A percentile compares a stretch with the other conserved stretches of the same genome.
Conservation (phyloP, 768 basidiomycete genomes). For the Hericium coralloides region DNA sequence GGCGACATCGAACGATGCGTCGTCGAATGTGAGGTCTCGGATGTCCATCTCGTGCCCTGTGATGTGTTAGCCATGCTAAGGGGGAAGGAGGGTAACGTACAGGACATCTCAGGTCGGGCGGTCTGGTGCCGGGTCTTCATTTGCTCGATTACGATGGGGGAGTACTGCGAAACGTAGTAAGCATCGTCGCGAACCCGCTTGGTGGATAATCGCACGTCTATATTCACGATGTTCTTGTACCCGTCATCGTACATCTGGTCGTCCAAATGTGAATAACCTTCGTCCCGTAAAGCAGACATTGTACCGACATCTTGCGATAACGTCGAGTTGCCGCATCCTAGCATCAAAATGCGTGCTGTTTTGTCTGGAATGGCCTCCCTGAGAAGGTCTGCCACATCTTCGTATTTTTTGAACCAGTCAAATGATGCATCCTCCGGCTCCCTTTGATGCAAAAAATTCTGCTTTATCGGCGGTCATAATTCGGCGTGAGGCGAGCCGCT, state of each 20-base stretch:
- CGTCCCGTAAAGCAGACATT: neutral
- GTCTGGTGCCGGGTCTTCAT: slow-evolving; percentile 51
- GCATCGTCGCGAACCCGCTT: neutral
- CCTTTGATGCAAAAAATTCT: slow-evolving; percentile 25
- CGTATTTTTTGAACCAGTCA: slow-evolving; percentile 85
- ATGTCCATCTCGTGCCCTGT: slow-evolving; percentile 84
- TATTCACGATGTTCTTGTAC: slow-evolving; percentile 70
- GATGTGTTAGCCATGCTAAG: neutral
- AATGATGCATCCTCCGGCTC: slow-evolving; percentile 52
- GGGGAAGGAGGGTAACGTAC: slow-evolving; percentile 29
- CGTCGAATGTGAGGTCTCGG: slow-evolving; percentile 51
- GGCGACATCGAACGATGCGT: slow-evolving; percentile 62
- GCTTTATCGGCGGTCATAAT: neutral
- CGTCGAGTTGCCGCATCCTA: slow-evolving; percentile 80
- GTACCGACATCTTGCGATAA: slow-evolving; percentile 60
- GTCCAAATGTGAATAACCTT: too few species aligned
- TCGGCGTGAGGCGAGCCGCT: slow-evolving; percentile 12
- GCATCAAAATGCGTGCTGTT: slow-evolving; percentile 57
- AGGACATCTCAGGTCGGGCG: slow-evolving; percentile 59
- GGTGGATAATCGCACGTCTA: slow-evolving; percentile 45
- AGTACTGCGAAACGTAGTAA: slow-evolving; percentile 43
- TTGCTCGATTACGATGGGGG: slow-evolving; percentile 60
- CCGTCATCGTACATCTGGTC: slow-evolving; percentile 81
- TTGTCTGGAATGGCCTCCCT: slow-evolving; percentile 55
- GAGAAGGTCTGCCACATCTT: slow-evolving; percentile 56